Conservation (phyloP, 192 early-diverging fungal genomes). For the Coemansia sp. region DNA sequence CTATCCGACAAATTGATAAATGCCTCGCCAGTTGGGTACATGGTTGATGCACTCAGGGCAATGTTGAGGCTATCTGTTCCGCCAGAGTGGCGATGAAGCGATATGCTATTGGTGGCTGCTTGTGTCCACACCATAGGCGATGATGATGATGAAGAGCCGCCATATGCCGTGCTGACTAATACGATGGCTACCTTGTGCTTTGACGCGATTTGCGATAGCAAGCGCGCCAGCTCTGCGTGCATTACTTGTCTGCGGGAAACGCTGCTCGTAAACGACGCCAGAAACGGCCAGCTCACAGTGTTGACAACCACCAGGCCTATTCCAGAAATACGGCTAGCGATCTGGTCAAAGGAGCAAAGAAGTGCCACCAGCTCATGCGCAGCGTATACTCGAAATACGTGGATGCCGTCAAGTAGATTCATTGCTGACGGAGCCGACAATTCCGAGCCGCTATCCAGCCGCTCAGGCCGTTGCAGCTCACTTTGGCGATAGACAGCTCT, state of each 20-base stretch:
- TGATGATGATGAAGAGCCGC: not conserved
- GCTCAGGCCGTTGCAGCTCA: too few species aligned
- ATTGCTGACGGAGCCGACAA: not conserved
- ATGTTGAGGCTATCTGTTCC: not conserved
- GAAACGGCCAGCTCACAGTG: slow-evolving; percentile 40
- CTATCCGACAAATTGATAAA: not conserved
- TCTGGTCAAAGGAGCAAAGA: slow-evolving; percentile 15
- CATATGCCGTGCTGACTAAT: slow-evolving; percentile 20
- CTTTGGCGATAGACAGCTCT: not conserved
- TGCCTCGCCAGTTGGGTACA: not conserved
- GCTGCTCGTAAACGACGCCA: slow-evolving; percentile 29
- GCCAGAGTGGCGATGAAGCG: not conserved
- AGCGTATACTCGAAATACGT: slow-evolving; percentile 26
- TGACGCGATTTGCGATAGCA: slow-evolving; percentile 19
- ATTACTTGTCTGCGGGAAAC: slow-evolving; percentile 21
- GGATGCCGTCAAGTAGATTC: slow-evolving; percentile 8
- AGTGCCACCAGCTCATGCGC: slow-evolving; percentile 36
- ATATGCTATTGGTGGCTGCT: slow-evolving; percentile 8
- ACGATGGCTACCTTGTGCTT: slow-evolving; percentile 24
- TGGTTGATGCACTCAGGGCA: not conserved
- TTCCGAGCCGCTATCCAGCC: not conserved
- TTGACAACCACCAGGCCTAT: slow-evolving; percentile 28
- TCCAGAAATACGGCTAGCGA: not conserved
- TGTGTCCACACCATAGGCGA: slow-evolving; percentile 25
- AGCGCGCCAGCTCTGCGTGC: slow-evolving; percentile 21